These are phyloP conservation scores for Basidioascus undulatus DNA, from an alignment of 768 basidiomycete species.

Conservation along the genomic window DNA sequence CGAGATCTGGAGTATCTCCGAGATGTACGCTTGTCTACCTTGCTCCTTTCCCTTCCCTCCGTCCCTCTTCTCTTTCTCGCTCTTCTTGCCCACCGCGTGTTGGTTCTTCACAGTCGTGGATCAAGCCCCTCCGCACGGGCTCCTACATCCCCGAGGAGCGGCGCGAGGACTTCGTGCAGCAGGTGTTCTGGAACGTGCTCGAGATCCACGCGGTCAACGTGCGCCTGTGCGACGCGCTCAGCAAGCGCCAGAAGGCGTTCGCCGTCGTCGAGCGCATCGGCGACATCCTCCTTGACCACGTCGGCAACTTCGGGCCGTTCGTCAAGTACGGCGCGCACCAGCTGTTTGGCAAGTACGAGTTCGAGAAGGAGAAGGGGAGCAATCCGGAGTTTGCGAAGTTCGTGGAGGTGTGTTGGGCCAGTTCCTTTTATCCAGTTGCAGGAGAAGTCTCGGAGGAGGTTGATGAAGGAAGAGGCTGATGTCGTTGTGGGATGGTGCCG, in stretches of 20 bases:
- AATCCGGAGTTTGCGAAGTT: slow-evolving; percentile 84
- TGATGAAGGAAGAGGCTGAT: too few species aligned
- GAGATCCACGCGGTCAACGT: slow-evolving; percentile 84
- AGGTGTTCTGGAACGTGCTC: slow-evolving; percentile 94
- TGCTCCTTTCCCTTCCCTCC: background rate
- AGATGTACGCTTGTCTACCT: slow-evolving; percentile 33
- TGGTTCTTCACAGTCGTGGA: slow-evolving; percentile 28
- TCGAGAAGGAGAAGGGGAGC: slow-evolving; percentile 88
- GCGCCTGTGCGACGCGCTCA: slow-evolving; percentile 72
- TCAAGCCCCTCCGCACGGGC: slow-evolving; percentile 52
- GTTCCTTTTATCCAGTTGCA: background rate
- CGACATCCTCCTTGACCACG: slow-evolving; percentile 66
- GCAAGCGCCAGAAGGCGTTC: slow-evolving; percentile 81
- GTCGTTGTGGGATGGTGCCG: background rate
- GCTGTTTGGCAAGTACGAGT: slow-evolving; percentile 93
- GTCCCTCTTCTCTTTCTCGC: background rate
- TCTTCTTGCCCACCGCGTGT: background rate
- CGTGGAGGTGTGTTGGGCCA: slow-evolving; percentile 52
- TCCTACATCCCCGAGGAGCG: slow-evolving; percentile 53
- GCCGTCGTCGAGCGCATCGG: slow-evolving; percentile 81
- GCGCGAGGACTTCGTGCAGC: slow-evolving; percentile 62
- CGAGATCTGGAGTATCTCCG: slow-evolving; percentile 93
- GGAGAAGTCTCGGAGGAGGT: background rate
- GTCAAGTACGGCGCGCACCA: slow-evolving; percentile 91
- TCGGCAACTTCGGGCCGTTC: slow-evolving; percentile 74